Evolutionary conservation across 2,329 filamentous ascomycete genomes (phyloP), one percentile per base, ranked within the genome.

Genomic region (Metarhizium brunneum): DNA sequence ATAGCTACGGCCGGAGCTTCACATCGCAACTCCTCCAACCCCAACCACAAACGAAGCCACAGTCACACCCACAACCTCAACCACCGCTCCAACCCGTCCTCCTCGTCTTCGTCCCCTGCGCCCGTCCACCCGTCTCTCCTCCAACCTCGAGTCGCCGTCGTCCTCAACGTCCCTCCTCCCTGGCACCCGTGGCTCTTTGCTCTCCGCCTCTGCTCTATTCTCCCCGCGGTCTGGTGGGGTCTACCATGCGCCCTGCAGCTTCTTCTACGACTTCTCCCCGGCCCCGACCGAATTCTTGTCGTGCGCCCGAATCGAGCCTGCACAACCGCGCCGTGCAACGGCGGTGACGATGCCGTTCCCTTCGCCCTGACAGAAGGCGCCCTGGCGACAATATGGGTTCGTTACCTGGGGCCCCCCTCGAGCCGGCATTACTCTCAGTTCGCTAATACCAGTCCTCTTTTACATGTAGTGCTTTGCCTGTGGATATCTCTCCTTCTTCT

Each of bases 401-500:
- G 81, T 74, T 57, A 18, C 29, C n/a, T 2, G 16, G 20, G 13
- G 11, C 36, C 16, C 47, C 35, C 10, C 20, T 14, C 6, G 6
- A 6, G n/a, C 16, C 42, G 30, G 25, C 25, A 29, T 20, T 6
- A 13, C 2, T 4, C 38, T 20, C 20, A 11, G 11, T 35, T 18
- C n/a, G 38, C 18, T 43, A 47, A 35, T 42, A 16, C 36, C 16
- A 45, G 47, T 42, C 43, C 29, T 29, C 25, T 47, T 54, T 7
- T 18, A 40, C 32, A 43, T 52, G 25, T 64, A 90, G 87, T 90
- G 87, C 73, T 84, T 82, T 65, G 85, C 87, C 57, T 88, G 86
- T 20, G 88, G 85, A 54, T 90, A 90, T 69, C 79, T 91, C 58
- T 87, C 86, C 52, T 92, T 90, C 70, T 88, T 90, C 74, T 92